Conservation (phyloP, 108 stramenopile species). For the Fistulifera solaris region DNA sequence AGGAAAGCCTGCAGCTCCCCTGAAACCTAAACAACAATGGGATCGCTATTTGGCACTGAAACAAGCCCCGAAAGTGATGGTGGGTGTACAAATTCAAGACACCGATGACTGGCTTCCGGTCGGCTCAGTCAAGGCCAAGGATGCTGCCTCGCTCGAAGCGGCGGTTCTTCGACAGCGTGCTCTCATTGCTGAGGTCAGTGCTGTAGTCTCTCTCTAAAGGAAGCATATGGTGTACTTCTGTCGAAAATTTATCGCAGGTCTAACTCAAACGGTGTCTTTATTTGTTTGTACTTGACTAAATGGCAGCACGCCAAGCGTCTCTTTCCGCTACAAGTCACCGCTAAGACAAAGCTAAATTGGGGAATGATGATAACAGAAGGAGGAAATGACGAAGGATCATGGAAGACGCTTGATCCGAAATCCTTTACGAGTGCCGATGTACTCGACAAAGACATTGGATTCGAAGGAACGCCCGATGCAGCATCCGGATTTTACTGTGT, state of each 20-base stretch:
- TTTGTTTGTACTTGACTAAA: not conserved
- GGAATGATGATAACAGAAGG: constrained; percentile 26
- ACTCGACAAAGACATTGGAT: constrained; percentile 72
- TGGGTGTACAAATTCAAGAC: constrained; percentile 30
- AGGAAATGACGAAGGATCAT: constrained; percentile 11
- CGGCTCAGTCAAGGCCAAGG: constrained; percentile 52
- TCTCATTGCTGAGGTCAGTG: constrained; percentile 62
- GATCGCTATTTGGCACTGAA: constrained; percentile 61
- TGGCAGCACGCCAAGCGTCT: constrained; percentile 53
- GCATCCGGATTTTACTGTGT: constrained; percentile 10
- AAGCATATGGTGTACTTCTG: not conserved
- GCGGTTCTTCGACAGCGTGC: constrained; percentile 63
- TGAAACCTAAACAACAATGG: constrained; percentile 26
- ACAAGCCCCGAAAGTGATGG: constrained; percentile 29
- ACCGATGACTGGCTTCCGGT: constrained; percentile 57
- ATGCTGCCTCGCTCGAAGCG: constrained; percentile 26
- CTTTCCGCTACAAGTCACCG: constrained; percentile 51
- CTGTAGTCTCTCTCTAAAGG: too few species aligned
- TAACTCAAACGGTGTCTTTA: not conserved
- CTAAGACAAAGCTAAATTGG: constrained; percentile 60
- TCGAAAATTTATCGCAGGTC: not conserved
- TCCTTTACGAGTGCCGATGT: constrained; percentile 16
- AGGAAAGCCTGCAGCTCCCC: not conserved
- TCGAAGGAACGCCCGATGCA: constrained; percentile 51
- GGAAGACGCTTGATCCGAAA: constrained; percentile 53